phyloP scores from a whole-genome alignment of 2,329 filamentous ascomycete species.

The Allantophomopsis lycopodina region DNA sequence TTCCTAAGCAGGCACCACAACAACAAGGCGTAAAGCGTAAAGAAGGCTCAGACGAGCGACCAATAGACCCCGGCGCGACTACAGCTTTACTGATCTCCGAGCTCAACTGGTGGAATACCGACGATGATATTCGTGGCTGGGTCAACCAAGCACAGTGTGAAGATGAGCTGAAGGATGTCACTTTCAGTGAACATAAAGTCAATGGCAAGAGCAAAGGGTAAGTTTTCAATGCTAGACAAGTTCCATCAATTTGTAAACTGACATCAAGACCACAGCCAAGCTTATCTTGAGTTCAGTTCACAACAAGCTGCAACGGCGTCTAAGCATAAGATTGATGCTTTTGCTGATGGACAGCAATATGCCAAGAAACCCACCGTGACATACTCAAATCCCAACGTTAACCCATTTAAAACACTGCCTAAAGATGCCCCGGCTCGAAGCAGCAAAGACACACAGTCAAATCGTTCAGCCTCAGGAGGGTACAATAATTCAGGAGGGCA shows the following conservation, averaged over 20 bases:
- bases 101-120: conserved; percentile 91
- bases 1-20: conserved; percentile 22
- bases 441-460: conserved; percentile 45
- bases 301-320: conserved; percentile 75
- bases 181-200: conserved; percentile 96
- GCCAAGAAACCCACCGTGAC: conserved; percentile 55
- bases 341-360: conserved; percentile 33
- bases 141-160: conserved; percentile 67
- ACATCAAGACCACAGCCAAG: conserved; percentile 34
- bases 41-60: conserved; percentile 41
- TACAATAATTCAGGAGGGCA: conserved; percentile 27
- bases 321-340: conserved; percentile 67
- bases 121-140: conserved; percentile 90
- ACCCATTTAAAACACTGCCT: conserved; percentile 82
- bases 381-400: conserved; percentile 64
- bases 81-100: conserved; percentile 77
- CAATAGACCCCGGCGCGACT: conserved; percentile 44
- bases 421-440: conserved; percentile 69
- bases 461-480: conserved; percentile 32
- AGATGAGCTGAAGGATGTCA: conserved; percentile 78
- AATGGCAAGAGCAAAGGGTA: conserved; percentile 99
- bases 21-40: conserved; percentile 48
- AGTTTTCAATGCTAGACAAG: conserved; percentile 16
- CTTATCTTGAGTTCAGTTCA: conserved; percentile 73
- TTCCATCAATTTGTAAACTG: neutral